phyloP scores from a whole-genome alignment of 345 rosid species.

The Syzygium aqueum region DNA sequence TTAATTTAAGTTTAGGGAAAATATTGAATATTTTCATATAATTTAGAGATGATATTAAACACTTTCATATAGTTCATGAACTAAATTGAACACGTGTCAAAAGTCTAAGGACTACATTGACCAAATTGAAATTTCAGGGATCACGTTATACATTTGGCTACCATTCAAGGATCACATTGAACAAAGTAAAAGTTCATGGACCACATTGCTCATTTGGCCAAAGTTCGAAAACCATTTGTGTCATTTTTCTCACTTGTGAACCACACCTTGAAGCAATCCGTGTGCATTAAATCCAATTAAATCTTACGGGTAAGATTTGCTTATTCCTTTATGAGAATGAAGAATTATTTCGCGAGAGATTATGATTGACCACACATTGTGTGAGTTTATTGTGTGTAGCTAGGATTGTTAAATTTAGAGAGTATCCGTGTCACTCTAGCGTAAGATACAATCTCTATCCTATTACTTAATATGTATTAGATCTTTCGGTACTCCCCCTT shows the following conservation, averaged over 20 bases:
- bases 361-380: background rate
- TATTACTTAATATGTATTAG: background rate
- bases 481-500: background rate
- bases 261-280: background rate
- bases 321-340: background rate
- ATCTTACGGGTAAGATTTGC: background rate
- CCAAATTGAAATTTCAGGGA: no score
- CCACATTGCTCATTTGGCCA: no score
- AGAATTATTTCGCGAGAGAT: background rate
- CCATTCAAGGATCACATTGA: no score
- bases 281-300: background rate
- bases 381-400: background rate
- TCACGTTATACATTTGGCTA: no score
- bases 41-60: no score
- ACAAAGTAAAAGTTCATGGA: no score
- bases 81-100: no score
- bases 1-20: no score
- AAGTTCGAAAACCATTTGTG: no score
- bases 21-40: no score
- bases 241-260: background rate
- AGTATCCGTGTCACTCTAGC: fast-evolving
- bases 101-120: no score
- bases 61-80: no score
- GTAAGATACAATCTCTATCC: background rate
- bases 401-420: fast-evolving